These are phyloP conservation scores for Suillus luteus DNA, from an alignment of 768 basidiomycete species.

Conservation along the genomic window DNA sequence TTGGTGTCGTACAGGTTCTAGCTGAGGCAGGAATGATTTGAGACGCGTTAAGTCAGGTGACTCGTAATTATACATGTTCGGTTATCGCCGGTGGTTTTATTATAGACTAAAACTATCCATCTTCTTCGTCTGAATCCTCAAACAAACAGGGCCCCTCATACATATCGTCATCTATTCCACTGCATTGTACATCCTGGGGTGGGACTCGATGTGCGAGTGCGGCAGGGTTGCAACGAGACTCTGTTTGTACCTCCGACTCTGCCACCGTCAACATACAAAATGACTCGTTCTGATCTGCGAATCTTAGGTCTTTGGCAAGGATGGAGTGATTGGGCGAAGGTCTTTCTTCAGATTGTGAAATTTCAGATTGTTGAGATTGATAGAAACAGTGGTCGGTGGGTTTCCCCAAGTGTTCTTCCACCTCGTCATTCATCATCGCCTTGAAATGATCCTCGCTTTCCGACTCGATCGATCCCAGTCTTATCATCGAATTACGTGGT, in stretches of 20 bases:
- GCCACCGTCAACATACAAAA: background rate
- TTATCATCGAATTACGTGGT: background rate
- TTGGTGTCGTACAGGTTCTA: background rate
- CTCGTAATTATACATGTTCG: background rate
- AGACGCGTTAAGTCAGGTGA: slow-evolving; percentile 1
- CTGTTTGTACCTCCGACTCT: background rate
- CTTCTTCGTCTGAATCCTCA: slow-evolving; percentile 34
- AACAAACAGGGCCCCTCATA: slow-evolving; percentile 33
- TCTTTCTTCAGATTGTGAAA: background rate
- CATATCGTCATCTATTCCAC: slow-evolving; percentile 10
- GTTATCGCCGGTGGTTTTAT: background rate
- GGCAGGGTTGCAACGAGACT: background rate
- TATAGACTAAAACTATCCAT: slow-evolving; percentile 16
- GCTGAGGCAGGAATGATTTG: background rate
- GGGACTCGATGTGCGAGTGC: background rate
- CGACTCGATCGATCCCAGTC: too few species aligned
- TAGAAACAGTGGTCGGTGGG: background rate
- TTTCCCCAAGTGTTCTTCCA: background rate
- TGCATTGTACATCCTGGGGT: background rate
- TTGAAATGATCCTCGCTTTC: background rate
- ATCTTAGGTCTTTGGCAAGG: background rate
- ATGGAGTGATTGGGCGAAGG: background rate
- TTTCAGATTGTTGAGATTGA: background rate
- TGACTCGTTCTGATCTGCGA: background rate
- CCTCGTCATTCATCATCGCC: background rate